Percentiles rank a stretch among this genome's conserved stretches.
Conservation (phyloP, 257 asterid genomes). For the Primulina eburnea region DNA sequence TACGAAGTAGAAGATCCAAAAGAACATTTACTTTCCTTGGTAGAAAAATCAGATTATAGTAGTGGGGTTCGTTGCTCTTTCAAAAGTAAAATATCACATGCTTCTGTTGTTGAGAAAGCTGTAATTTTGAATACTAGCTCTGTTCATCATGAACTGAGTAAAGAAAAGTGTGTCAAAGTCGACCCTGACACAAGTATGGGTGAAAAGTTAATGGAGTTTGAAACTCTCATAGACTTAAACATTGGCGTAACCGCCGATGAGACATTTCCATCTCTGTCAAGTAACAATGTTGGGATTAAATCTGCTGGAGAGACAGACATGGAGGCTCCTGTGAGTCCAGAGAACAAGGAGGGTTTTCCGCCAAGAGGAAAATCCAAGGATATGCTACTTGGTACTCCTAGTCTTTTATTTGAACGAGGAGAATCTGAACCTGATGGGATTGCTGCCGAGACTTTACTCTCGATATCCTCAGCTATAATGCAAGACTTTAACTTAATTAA, state of each 20-base stretch:
- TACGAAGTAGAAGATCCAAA: constrained; percentile 4
- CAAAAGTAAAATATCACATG: neutral
- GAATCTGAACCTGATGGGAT: constrained; percentile 26
- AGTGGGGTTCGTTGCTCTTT: neutral
- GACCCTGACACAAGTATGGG: constrained; percentile 13
- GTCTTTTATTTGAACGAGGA: constrained; percentile 22
- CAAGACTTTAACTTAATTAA: constrained; percentile 18
- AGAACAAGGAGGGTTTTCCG: constrained; percentile 56
- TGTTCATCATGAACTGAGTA: constrained; percentile 12
- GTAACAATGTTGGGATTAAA: constrained; percentile 6
- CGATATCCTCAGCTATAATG: constrained; percentile 32
- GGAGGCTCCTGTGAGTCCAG: constrained; percentile 55
- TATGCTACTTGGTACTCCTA: constrained; percentile 27
- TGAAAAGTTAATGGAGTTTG: constrained; percentile 24
- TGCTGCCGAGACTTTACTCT: constrained; percentile 58
- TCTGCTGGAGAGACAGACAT: constrained; percentile 30
- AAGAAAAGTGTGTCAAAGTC: constrained; percentile 18
- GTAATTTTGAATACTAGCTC: neutral
- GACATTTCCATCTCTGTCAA: constrained; percentile 17
- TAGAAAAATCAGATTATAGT: neutral
- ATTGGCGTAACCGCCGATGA: constrained; percentile 23
- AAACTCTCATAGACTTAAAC: constrained; percentile 34
- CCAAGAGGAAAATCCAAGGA: constrained; percentile 53
- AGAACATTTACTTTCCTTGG: neutral
- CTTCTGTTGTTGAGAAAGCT: neutral